These are phyloP conservation scores for Aquilaria yunnanensis DNA, from an alignment of 345 rosid genomes.

Conservation along the genomic window DNA sequence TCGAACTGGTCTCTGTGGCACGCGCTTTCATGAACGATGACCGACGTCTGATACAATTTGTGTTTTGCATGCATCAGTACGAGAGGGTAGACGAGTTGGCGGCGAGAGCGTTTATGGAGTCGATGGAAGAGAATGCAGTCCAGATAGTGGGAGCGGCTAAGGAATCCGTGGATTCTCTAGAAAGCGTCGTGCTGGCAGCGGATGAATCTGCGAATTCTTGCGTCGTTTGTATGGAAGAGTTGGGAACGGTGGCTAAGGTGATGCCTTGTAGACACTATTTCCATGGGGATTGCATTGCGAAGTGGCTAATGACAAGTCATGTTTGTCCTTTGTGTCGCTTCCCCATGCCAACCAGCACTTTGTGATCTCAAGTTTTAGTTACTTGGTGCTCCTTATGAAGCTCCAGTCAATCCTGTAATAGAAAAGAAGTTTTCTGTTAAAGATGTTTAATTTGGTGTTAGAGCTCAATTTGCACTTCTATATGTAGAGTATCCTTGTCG, in stretches of 20 bases:
- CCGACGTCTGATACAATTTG: too few relatives aligned
- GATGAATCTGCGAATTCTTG: neutral
- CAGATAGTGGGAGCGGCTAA: neutral
- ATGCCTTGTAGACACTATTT: conserved; percentile 16
- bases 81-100: too few relatives aligned
- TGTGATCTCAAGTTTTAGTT: neutral
- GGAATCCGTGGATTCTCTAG: neutral
- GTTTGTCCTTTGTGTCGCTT: conserved; percentile 18
- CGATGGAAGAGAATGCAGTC: neutral
- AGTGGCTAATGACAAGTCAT: conserved; percentile 13
- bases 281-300: conserved; percentile 13
- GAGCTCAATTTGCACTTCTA: too few relatives aligned
- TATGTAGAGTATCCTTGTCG: too few relatives aligned
- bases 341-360: conserved; percentile 1
- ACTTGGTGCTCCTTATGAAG: too few relatives aligned
- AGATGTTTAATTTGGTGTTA: too few relatives aligned
- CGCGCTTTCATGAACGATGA: too few relatives aligned
- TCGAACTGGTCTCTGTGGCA: too few relatives aligned
- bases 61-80: too few relatives aligned
- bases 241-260: neutral
- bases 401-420: too few relatives aligned
- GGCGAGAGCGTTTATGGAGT: neutral
- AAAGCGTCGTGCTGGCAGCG: neutral
- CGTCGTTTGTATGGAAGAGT: conserved; percentile 15
- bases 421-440: too few relatives aligned